Base-by-base conservation (phyloP, 306 rosid species). In the Purshia tridentata region DNA sequence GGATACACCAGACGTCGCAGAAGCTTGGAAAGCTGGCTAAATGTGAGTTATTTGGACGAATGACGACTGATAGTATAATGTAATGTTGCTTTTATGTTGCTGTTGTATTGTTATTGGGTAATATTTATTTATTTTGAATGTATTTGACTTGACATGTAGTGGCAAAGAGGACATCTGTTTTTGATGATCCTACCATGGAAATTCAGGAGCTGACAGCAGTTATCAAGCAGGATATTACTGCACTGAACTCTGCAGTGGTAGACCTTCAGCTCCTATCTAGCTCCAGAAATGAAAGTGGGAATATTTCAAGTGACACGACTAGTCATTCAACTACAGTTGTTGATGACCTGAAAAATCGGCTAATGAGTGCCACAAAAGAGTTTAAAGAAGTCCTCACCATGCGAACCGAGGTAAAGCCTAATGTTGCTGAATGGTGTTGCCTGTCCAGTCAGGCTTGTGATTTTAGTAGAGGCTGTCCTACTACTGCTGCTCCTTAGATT, bases 371-470 rank as follows among this genome's bases (percentile, higher is more conserved):
- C 57, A 95, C 99, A 35, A 95, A 91, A 79, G 99, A 89, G 71
- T 95, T 95, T 71, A 95, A 95, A 83, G 99, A 94, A 76, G 98
- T 94, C 57, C 98, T 94, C 60, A 94, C 98, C 76, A 87, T 94
- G 93, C 81, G 97, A 77, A 94, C 97, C 44, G 96, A 94, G 94
- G 99, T 91, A 83, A 46, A 20, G 42, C 74, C 35, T 56, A 58
- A 48, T 59, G 48, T 53, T 84, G 60, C 29, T 14, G 47, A 39
- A 35, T 47, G 42, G 52, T 51, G 3, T 70, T 69, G 29, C 58
- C 41, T 62, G 60, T 67, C 69, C 29, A 41, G n/a, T 65, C 23
- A 64, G 40, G 41, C 53, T 44, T 9, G 46, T 66, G 14, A 35
- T 50, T 23, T 65, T 50, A 37, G 50, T 14, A 60, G 18, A 50